Conservation (phyloP, 2,329 filamentous ascomycete genomes). For the Curvularia spicifera region DNA sequence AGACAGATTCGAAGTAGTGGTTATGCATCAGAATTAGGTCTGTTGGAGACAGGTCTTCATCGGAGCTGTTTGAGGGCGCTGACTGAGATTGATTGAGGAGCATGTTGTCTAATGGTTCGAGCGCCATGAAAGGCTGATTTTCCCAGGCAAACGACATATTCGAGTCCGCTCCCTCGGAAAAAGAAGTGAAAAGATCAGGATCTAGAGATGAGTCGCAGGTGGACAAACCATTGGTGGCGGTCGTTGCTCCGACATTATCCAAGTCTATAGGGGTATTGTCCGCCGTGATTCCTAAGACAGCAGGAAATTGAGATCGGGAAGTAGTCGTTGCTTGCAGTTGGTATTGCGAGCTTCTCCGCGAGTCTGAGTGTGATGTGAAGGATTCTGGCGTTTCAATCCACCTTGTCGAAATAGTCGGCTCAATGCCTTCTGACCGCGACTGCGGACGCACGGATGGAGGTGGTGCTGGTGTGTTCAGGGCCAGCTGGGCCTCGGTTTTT, state of each 20-base stretch:
- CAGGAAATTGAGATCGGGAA: neutral
- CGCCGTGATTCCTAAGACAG: neutral
- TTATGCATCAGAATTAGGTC: neutral
- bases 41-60: neutral
- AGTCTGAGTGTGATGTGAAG: neutral
- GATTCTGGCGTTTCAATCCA: neutral
- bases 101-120: conserved; percentile 3
- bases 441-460: neutral
- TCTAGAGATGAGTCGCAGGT: neutral
- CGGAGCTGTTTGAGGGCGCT: neutral
- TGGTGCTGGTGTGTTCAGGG: neutral
- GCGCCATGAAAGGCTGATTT: neutral
- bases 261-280: neutral
- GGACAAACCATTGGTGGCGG: neutral
- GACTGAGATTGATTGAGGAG: neutral
- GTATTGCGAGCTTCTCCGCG: neutral
- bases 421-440: neutral
- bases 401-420: neutral
- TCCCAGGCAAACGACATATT: neutral
- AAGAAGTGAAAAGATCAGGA: neutral
- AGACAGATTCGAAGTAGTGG: neutral
- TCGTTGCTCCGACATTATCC: neutral
- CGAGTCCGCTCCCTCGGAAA: neutral
- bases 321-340: neutral
- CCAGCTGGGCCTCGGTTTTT: neutral